phyloP scores from a whole-genome alignment of 2,329 filamentous ascomycete species.

The Exophiala dermatitidis region DNA sequence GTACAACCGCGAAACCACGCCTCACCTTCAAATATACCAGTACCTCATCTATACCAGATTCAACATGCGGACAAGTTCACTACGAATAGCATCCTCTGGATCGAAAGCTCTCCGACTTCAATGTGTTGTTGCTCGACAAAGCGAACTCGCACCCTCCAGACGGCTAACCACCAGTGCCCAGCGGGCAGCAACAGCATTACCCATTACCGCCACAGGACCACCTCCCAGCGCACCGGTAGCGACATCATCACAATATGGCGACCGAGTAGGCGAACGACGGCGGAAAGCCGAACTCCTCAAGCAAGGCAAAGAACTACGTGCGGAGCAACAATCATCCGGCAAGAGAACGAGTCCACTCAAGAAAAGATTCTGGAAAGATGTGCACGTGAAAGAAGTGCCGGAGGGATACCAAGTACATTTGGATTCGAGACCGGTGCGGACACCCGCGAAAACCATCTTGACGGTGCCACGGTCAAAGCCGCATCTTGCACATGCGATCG shows the following conservation, averaged over 20 bases:
- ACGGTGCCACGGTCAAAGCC: slow-evolving; percentile 67
- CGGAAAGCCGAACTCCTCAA: slow-evolving; percentile 46
- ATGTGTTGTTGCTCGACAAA: slow-evolving; percentile 4
- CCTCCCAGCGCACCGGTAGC: slow-evolving; percentile 52
- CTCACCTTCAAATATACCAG: neutral
- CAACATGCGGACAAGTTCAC: slow-evolving; percentile 8
- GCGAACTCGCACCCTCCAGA: slow-evolving; percentile 1
- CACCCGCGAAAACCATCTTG: slow-evolving; percentile 65
- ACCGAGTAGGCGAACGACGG: slow-evolving; percentile 43
- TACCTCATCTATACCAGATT: neutral
- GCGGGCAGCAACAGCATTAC: slow-evolving; percentile 39
- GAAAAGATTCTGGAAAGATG: slow-evolving; percentile 85
- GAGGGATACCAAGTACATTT: slow-evolving; percentile 61
- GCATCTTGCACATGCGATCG: slow-evolving; percentile 75
- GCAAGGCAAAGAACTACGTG: slow-evolving; percentile 39
- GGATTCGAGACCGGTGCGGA: slow-evolving; percentile 71
- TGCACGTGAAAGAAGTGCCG: slow-evolving; percentile 57
- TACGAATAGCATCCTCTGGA: slow-evolving; percentile 3
- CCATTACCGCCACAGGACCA: slow-evolving; percentile 53
- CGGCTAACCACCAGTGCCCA: slow-evolving; percentile 8
- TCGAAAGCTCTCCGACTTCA: neutral
- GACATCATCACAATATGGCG: slow-evolving; percentile 41
- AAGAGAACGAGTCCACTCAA: slow-evolving; percentile 42
- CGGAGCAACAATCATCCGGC: slow-evolving; percentile 30
- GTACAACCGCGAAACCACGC: neutral